These are phyloP conservation scores for Linum lewisii DNA, from an alignment of 345 rosid species.

Conservation along the genomic window DNA sequence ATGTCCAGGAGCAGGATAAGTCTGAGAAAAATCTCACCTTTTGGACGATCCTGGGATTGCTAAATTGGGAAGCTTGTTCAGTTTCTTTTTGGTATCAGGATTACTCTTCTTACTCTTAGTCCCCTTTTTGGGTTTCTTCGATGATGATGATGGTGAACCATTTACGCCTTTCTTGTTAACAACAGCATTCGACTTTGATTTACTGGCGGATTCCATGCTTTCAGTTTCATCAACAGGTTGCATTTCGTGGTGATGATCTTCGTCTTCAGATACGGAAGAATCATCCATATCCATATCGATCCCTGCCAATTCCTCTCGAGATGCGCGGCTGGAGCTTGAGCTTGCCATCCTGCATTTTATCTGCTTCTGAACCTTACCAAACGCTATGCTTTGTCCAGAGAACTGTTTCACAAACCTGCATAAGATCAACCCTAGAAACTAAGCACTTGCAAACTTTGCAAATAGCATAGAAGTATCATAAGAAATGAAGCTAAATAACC, in stretches of 20 bases:
- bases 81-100: conserved; percentile 24
- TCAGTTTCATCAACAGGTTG: conserved; percentile 21
- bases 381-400: conserved; percentile 35
- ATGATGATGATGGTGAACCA: conserved; percentile 13
- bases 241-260: conserved; percentile 17
- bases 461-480: too few species aligned
- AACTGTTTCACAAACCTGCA: conserved; percentile 64
- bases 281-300: conserved; percentile 15
- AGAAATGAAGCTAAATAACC: conserved; percentile 29
- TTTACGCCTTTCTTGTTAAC: conserved; percentile 5
- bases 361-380: conserved; percentile 70
- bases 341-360: conserved; percentile 51
- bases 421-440: background rate
- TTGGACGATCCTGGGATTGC: conserved; percentile 53
- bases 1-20: background rate
- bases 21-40: conserved; percentile 26
- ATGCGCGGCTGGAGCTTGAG: conserved; percentile 18
- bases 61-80: conserved; percentile 25
- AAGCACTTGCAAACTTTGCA: background rate
- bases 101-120: conserved; percentile 24
- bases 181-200: conserved; percentile 11
- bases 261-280: conserved; percentile 20
- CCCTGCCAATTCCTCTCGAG: conserved; percentile 19
- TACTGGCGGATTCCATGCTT: conserved; percentile 20
- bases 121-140: conserved; percentile 17